phyloP scores from a whole-genome alignment of 1,284 basidiomycete genomes.

The Schizophyllum amplum region DNA sequence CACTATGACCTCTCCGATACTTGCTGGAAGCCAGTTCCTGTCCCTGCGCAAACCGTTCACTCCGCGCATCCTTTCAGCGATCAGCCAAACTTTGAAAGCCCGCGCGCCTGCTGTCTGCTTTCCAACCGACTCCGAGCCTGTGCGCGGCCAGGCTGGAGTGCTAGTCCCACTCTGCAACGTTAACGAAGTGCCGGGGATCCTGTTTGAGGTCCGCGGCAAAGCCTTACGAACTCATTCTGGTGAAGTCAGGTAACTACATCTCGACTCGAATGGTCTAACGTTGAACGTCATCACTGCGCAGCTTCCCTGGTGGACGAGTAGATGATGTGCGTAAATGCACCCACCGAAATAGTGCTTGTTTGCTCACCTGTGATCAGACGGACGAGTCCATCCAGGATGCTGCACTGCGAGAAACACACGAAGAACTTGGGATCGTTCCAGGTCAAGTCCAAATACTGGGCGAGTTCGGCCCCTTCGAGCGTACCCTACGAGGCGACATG shows the following conservation, averaged over 20 bases:
- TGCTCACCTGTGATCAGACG: too few species aligned
- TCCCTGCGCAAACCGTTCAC: too few species aligned
- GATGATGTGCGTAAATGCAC: slow-evolving; percentile 40
- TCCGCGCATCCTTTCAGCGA: background rate
- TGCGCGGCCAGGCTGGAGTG: slow-evolving; percentile 46
- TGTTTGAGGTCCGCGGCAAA: slow-evolving; percentile 66
- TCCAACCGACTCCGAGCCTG: too few species aligned
- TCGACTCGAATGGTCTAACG: background rate
- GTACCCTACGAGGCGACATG: slow-evolving; percentile 48
- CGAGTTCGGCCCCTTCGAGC: slow-evolving; percentile 51
- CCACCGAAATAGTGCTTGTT: background rate
- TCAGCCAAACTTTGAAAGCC: too few species aligned
- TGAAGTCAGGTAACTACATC: slow-evolving; percentile 61
- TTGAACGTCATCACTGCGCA: slow-evolving; percentile 19
- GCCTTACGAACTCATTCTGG: slow-evolving; percentile 62
- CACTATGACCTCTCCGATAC: too few species aligned
- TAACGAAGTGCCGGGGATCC: slow-evolving; percentile 49
- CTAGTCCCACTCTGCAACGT: slow-evolving; percentile 73
- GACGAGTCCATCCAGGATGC: slow-evolving; percentile 46
- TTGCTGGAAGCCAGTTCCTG: too few species aligned
- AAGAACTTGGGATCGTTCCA: slow-evolving; percentile 60
- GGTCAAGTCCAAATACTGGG: slow-evolving; percentile 58
- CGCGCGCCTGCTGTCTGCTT: too few species aligned
- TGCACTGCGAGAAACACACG: slow-evolving; percentile 65
- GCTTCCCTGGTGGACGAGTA: slow-evolving; percentile 73